These are phyloP conservation scores for Yamadazyma blattariae DNA, from an alignment of 1,139 yeast species.

Conservation along the genomic window DNA sequence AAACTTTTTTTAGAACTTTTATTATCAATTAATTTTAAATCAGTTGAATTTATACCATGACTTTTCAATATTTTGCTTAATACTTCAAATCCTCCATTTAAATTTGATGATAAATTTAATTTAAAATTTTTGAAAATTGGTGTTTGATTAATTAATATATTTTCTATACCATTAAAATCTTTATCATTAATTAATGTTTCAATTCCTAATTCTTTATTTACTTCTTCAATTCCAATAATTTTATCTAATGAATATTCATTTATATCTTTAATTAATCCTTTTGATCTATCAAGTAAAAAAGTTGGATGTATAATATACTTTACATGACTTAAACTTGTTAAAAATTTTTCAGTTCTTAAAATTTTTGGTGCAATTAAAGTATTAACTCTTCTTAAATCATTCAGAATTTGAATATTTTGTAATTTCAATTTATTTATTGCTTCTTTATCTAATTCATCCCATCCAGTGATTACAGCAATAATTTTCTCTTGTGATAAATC, in stretches of 20 bases:
- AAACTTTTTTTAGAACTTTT: not conserved
- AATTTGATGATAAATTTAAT: slow-evolving; percentile 58
- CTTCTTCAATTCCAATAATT: slow-evolving; percentile 22
- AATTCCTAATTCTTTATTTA: slow-evolving; percentile 35
- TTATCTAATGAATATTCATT: slow-evolving; percentile 38
- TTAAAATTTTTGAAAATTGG: slow-evolving; percentile 42
- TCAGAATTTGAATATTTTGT: slow-evolving; percentile 22
- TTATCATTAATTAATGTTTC: slow-evolving; percentile 10
- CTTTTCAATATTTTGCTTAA: slow-evolving; percentile 59
- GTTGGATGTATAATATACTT: slow-evolving; percentile 44
- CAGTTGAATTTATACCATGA: slow-evolving; percentile 53
- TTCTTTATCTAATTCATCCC: slow-evolving; percentile 43
- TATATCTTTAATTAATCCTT: slow-evolving; percentile 22
- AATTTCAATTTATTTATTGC: slow-evolving; percentile 25
- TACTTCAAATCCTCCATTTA: slow-evolving; percentile 67
- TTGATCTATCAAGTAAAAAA: slow-evolving; percentile 42
- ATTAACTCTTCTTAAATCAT: slow-evolving; percentile 24
- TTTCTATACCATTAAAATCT: slow-evolving; percentile 11
- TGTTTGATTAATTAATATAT: slow-evolving; percentile 12
- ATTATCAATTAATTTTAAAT: slow-evolving; percentile 22
- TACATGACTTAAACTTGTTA: slow-evolving; percentile 41
- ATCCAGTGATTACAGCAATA: slow-evolving; percentile 61
- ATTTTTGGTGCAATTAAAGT: slow-evolving; percentile 74
- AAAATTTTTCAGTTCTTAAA: slow-evolving; percentile 81
- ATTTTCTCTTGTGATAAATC: slow-evolving; percentile 2